Evolutionary conservation across 306 rosid species (phyloP), one percentile per base, ranked within the genome.

Genomic region (Citrullus colocynthis): DNA sequence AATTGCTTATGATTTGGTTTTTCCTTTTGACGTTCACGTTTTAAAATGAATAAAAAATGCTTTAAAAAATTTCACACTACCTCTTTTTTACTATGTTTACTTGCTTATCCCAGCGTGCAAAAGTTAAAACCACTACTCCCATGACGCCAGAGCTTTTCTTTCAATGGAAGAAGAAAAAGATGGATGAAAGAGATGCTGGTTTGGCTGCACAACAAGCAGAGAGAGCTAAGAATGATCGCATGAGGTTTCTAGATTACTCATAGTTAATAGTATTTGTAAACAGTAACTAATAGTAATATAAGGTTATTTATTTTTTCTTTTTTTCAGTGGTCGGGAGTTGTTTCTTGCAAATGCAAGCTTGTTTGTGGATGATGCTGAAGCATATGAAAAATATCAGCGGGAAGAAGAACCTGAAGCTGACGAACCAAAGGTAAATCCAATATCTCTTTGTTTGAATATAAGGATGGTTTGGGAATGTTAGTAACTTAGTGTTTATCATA

Each of bases 301-400:
- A 7, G 34, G 3, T 44, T 78, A 66, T 81, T 24, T 24, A 11
- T 60, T 17, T 48, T 56, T 52, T 52, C 61, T 9, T 84, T 78
- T 17, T 82, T 75, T 18, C 85, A 85, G 87, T 80, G 85, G 86
- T 70, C 85, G 85, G 34, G 99, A 96, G 90, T 89, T 96, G 83
- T 96, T 96, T 87, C 88, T 90, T 87, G 84, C 90, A 7, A 88
- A 96, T 88, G 92, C 99, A 79, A 92, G 93, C 85, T 79, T 89
- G 89, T 96, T 96, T 86, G 99, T 96, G 85, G 99, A 96, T 82
- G 99, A 96, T 85, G 93, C 81, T 9, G 99, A 91, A 86, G 99
- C 99, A 49, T 91, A 89, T 80, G 99, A 96, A 56, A 78, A 84
- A 73, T 96, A 91, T 83, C 90, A 83, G 28, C 93, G 97, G 83